Evolutionary conservation across 1,139 yeast species (phyloP), one percentile per base, ranked within the genome.

Genomic region (Kodamaea sp.): DNA sequence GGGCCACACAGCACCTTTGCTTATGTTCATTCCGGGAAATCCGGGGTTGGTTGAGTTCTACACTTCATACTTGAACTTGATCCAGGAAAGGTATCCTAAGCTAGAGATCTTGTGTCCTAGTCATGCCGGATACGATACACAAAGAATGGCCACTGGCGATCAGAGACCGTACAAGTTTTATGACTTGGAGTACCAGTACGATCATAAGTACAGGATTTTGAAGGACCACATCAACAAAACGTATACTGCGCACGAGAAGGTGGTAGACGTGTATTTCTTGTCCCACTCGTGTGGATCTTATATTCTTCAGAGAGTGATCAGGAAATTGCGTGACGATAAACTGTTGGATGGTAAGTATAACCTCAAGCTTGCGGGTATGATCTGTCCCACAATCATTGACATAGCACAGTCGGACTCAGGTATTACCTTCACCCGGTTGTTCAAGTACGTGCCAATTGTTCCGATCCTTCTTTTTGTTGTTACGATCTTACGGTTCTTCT

Each of bases 201-300:
- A 68, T 1, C 84, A 78, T 48, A 77, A 77, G 42, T 32, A 23
- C 19, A 55, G 56, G 3, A 55, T 77, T 15, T 50, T 78, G 27
- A 53, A 56, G 31, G 55, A 63, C 18, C 53, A 60, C 26, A 44
- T 67, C 5, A 34, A 47, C 13, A 38, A 32, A 21, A n/a, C n/a
- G 10, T 16, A 26, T 26, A 19, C 29, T 22, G 20, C 9, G 25
- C 7, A 47, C 42, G 41, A 43, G 15, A 41, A 46, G 13, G 32
- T 32, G 2, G 60, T 72, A 12, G 63, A 68, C 10, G 54, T 80
- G 2, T 61, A 63, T 38, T 59, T 80, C 11, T 54, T 78, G 43
- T 77, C 83, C 18, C 88, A 81, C 50, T 80, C 87, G 0, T 73
- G 80, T 29, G 88, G 88, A 1, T 63, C 76, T 1, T 80, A 72